These are phyloP conservation scores for Tarenaya hassleriana DNA, from an alignment of 345 rosid species.

Conservation along the genomic window DNA sequence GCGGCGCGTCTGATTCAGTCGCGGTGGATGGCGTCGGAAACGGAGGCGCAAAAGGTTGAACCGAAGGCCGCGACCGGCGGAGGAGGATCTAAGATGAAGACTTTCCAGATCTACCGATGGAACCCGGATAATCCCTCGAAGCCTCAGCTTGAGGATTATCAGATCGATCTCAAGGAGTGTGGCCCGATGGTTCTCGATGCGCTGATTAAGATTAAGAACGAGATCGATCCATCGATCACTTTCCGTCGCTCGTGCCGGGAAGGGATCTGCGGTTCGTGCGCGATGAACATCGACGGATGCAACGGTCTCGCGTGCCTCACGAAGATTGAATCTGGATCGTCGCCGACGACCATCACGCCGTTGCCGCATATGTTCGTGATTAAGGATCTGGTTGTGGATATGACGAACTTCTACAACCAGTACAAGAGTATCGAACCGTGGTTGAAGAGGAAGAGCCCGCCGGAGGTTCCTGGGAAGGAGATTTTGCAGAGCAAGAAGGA, in stretches of 20 bases:
- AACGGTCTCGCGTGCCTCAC: slow-evolving; percentile 92
- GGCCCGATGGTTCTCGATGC: slow-evolving; percentile 98
- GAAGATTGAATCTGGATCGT: slow-evolving; percentile 45
- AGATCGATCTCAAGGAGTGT: slow-evolving; percentile 78
- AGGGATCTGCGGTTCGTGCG: slow-evolving; percentile 94
- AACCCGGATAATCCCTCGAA: slow-evolving; percentile 71
- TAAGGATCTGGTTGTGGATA: slow-evolving; percentile 91
- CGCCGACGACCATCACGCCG: slow-evolving; percentile 52
- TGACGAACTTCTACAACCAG: slow-evolving; percentile 95
- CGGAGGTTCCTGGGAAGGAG: slow-evolving; percentile 65
- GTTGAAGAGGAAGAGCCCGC: slow-evolving; percentile 86
- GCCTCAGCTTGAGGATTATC: slow-evolving; percentile 58
- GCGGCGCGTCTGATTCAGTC: slow-evolving; percentile 35
- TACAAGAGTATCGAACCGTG: slow-evolving; percentile 98
- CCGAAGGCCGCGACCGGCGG: slow-evolving; percentile 36
- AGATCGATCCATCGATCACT: slow-evolving; percentile 85
- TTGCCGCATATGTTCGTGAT: slow-evolving; percentile 94
- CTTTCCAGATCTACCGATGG: slow-evolving; percentile 94
- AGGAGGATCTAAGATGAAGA: slow-evolving; percentile 35
- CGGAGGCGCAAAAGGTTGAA: slow-evolving; percentile 41
- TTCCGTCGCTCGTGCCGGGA: slow-evolving; percentile 96
- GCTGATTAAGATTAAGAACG: slow-evolving; percentile 92
- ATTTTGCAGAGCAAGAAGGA: slow-evolving; percentile 82
- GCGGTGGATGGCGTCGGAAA: slow-evolving; percentile 43
- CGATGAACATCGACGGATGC: slow-evolving; percentile 95